Base-by-base conservation (phyloP, 2,329 filamentous ascomycete species). In the Fusarium setosum region DNA sequence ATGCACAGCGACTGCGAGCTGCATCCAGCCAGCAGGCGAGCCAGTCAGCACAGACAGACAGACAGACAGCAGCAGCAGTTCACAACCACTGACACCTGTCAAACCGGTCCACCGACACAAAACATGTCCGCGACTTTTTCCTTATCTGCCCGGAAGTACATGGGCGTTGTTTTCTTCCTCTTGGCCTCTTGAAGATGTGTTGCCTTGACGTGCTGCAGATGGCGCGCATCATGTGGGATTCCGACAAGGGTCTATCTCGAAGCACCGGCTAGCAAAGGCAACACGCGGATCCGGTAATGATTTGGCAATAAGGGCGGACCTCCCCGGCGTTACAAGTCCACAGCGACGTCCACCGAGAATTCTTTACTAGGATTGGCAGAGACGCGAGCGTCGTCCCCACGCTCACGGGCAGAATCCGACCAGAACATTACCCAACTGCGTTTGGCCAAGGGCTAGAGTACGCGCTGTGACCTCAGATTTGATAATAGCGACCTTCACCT, bases 251-350 rank as follows among this genome's bases (percentile, higher is more conserved):
- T 49, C 13, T 20, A 60, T 66, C 58, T 57, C 51, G 32, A 56
- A 59, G 31, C 45, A 45, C 47, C 70, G 70, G 70, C 61, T 72
- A 72, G 60, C 57, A 59, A 63, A 72, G 70, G 70, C 51, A 72
- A 72, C 52, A 59, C 53, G 50, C 67, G 70, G 70, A 55, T 63
- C 50, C 60, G 56, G 61, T 44, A 65, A 61, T 67, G 51, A 50
- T 68, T 67, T 61, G 58, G 64, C 49, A 62, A 71, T 65, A 48
- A 55, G 38, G 42, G 55, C 40, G 58, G 52, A 49, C 52, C 26
- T 53, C 32, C 53, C 58, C 63, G 52, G 59, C 24, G 32, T 48
- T 63, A 40, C 24, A 62, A 61, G 38, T 53, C 50, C 50, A 53
- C 38, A 44, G 37, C 37, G 31, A 54, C 51, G 37, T 59, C 44